Evolutionary conservation across 306 rosid genomes (phyloP), one percentile per base, ranked within the genome.

Genomic region (Vigna unguiculata): DNA sequence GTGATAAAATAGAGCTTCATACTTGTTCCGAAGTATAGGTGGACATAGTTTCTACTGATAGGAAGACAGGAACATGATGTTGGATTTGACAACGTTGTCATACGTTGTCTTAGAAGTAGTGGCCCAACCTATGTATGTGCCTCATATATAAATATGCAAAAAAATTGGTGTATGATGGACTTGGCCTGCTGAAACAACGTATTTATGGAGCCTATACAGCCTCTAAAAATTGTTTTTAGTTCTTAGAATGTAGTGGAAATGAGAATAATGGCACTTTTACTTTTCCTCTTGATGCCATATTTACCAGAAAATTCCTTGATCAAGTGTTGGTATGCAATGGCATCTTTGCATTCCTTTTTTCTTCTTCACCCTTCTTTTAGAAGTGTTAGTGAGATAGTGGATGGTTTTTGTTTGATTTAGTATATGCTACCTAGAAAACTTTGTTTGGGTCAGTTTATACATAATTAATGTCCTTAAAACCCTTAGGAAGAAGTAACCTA

Each of bases 201-300:
- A 72, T 65, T 40, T 58, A 66, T 73, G 70, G 62, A 67, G 49
- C 52, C 71, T 51, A 74, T 61, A 36, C 40, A 61, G 65, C 48
- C 43, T 38, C 51, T 63, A 22, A 32, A 54, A 14, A 54, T 69
- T 75, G 74, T 69, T 76, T 76, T n/a, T 65, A 71, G 55, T 57
- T 65, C 63, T 76, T 71, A 71, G 82, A 76, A 71, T 60, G 9
- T 76, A 48, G 80, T 58, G 72, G 45, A 71, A 21, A 66, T 25
- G 20, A 71, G 84, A 76, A 84, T 58, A 80, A 71, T 76, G 60
- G 12, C 4, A 57, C 59, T 36, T 63, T 54, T 64, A 5, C 43
- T 62, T 48, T 69, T 73, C 65, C 78, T 59, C 74, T 74, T 74
- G 60, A 58, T 41, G 77, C 43, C 77, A 40, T 72, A 20, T 21